Conservation (phyloP, 805 yeast genomes). For the Ogataea methanolica region DNA sequence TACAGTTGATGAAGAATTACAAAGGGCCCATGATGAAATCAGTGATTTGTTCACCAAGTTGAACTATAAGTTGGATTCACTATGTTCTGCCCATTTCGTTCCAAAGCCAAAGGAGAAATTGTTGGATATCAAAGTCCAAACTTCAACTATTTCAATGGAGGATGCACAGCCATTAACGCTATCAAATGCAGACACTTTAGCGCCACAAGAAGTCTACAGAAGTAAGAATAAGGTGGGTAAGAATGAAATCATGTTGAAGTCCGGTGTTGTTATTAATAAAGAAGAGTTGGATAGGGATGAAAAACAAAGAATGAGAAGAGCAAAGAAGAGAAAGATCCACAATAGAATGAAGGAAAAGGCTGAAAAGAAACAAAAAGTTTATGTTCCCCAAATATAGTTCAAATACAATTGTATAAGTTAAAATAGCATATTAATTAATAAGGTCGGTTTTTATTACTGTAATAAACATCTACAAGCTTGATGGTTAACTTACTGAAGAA, state of each 20-base stretch:
- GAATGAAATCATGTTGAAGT: slow-evolving; percentile 64
- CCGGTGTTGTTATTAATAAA: slow-evolving; percentile 77
- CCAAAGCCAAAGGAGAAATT: slow-evolving; percentile 85
- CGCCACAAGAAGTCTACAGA: slow-evolving; percentile 91
- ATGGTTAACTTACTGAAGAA: too few species aligned
- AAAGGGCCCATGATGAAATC: slow-evolving; percentile 75
- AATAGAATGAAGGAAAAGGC: slow-evolving; percentile 25
- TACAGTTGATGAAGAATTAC: slow-evolving; percentile 54
- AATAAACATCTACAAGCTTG: too few species aligned
- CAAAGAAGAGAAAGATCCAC: slow-evolving; percentile 69
- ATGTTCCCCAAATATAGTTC: slow-evolving; percentile 10
- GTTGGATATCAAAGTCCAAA: slow-evolving; percentile 76
- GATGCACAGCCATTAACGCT: slow-evolving; percentile 91
- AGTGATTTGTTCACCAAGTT: slow-evolving; percentile 56
- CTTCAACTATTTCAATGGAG: slow-evolving; percentile 84
- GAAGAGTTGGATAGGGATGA: slow-evolving; percentile 82
- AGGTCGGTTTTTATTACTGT: too few species aligned
- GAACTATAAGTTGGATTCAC: slow-evolving; percentile 73
- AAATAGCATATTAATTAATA: too few species aligned
- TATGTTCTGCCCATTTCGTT: slow-evolving; percentile 90
- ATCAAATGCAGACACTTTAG: slow-evolving; percentile 68
- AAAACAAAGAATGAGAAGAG: slow-evolving; percentile 80
- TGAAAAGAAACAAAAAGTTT: slow-evolving; percentile 26
- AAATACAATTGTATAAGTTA: not conserved
- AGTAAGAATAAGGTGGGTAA: slow-evolving; percentile 37